Percentiles rank a stretch among this genome's conserved stretches.
Conservation (phyloP, 139 green algal genomes). For the Chlorella sp. region DNA sequence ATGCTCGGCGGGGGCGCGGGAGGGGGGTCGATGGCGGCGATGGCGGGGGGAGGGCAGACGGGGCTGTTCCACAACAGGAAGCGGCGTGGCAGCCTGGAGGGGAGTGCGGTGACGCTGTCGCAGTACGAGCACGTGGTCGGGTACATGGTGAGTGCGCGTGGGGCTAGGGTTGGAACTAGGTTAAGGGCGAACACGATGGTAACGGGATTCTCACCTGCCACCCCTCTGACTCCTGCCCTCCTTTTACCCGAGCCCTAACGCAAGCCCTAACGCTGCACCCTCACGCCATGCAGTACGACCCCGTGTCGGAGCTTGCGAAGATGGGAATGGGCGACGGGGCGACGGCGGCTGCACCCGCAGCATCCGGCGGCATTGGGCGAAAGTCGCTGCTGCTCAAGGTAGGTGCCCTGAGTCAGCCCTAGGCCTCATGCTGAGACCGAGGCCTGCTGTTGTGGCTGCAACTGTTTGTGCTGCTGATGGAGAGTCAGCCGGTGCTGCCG, state of each 20-base stretch:
- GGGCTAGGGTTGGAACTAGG: too few relatives aligned
- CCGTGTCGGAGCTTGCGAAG: not conserved
- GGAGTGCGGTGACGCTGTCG: not conserved
- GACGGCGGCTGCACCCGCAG: not conserved
- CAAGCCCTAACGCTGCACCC: not conserved
- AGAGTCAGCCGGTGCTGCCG: too few relatives aligned
- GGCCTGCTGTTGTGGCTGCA: not conserved
- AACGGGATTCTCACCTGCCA: too few relatives aligned
- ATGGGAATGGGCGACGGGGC: not conserved
- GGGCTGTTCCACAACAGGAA: not conserved
- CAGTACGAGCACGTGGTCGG: not conserved
- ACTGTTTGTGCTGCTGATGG: not conserved
- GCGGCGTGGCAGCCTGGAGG: not conserved
- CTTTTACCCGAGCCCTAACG: not conserved
- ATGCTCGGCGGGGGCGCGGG: not conserved
- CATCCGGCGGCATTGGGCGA: not conserved
- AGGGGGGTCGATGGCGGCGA: too few relatives aligned
- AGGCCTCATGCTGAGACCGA: not conserved
- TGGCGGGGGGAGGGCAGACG: too few relatives aligned
- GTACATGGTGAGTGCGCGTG: not conserved
- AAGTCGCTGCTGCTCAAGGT: slow-evolving; percentile 15
- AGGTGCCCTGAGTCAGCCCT: not conserved
- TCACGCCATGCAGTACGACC: slow-evolving; percentile 3
- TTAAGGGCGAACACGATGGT: too few relatives aligned
- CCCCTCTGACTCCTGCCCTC: not conserved